phyloP scores from a whole-genome alignment of 352 stramenopile species.

The Aphanomyces astaci region DNA sequence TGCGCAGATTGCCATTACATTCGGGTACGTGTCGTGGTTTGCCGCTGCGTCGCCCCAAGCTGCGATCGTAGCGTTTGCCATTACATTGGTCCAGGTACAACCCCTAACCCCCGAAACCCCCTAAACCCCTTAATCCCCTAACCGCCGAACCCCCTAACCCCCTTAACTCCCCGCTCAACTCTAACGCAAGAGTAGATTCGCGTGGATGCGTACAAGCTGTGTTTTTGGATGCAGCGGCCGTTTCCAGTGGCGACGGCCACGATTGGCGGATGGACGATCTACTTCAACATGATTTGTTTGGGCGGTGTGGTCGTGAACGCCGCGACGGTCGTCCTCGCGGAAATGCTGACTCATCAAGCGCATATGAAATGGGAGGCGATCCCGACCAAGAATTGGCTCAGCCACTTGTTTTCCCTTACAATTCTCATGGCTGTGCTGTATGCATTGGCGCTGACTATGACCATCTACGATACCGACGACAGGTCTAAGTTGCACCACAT shows the following conservation, averaged over 20 bases:
- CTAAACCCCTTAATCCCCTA: too few species aligned
- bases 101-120: too few species aligned
- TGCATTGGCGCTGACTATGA: slow-evolving; percentile 28
- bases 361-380: neutral
- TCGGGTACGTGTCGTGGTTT: slow-evolving; percentile 65
- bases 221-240: slow-evolving; percentile 49
- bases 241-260: slow-evolving; percentile 41
- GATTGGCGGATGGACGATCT: slow-evolving; percentile 54
- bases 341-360: slow-evolving; percentile 24
- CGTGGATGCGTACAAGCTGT: slow-evolving; percentile 56
- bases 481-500: slow-evolving; percentile 30
- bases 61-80: slow-evolving; percentile 37
- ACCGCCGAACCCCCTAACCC: too few species aligned
- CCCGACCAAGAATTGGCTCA: slow-evolving; percentile 3
- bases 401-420: slow-evolving; percentile 14
- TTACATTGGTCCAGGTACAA: slow-evolving; percentile 25
- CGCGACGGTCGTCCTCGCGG: slow-evolving; percentile 34
- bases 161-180: too few species aligned
- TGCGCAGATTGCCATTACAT: slow-evolving; percentile 50
- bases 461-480: slow-evolving; percentile 37
- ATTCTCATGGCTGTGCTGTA: slow-evolving; percentile 24
- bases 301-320: slow-evolving; percentile 49
- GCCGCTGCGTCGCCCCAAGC: slow-evolving; percentile 37
- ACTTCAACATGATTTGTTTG: slow-evolving; percentile 46
- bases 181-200: slow-evolving; percentile 64